phyloP scores from a whole-genome alignment of 441 rosid species.

The Dalechampia spathulata region DNA sequence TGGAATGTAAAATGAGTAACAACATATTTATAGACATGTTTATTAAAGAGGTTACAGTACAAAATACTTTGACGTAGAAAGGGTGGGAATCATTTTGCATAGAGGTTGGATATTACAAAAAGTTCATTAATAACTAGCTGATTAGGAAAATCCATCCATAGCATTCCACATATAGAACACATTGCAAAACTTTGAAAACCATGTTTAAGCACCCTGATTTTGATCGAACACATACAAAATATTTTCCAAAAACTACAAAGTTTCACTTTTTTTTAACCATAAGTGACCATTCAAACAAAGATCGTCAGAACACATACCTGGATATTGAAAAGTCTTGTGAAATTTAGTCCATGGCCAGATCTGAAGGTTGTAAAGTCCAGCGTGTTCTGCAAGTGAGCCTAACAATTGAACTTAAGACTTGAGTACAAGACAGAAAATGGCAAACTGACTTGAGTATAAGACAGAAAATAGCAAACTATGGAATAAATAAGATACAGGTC shows the following conservation, averaged over 20 bases:
- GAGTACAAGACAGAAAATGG: background rate
- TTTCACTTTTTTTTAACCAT: too few relatives aligned
- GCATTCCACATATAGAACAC: too few relatives aligned
- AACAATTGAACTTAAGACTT: constrained; percentile 1
- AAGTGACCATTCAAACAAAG: constrained; percentile 6
- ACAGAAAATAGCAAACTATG: background rate
- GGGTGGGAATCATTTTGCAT: background rate
- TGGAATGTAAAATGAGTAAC: constrained; percentile 31
- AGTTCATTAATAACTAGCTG: background rate
- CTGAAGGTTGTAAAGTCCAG: constrained; percentile 17
- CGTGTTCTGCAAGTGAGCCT: constrained; percentile 19
- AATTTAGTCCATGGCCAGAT: constrained; percentile 14
- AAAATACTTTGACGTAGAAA: background rate
- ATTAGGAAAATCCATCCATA: too few relatives aligned
- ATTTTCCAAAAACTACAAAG: too few relatives aligned
- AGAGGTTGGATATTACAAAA: background rate
- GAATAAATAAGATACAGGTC: background rate
- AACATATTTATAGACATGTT: constrained; percentile 1
- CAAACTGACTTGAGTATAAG: background rate
- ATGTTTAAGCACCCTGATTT: too few relatives aligned
- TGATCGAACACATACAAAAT: too few relatives aligned
- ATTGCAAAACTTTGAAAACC: too few relatives aligned
- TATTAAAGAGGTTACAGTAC: background rate
- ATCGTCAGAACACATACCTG: constrained; percentile 28
- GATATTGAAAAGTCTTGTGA: constrained; percentile 17